Evolutionary conservation across 2,329 filamentous ascomycete species (phyloP), one percentile per base, ranked within the genome.

Genomic region (Tolypocladium capitatum): DNA sequence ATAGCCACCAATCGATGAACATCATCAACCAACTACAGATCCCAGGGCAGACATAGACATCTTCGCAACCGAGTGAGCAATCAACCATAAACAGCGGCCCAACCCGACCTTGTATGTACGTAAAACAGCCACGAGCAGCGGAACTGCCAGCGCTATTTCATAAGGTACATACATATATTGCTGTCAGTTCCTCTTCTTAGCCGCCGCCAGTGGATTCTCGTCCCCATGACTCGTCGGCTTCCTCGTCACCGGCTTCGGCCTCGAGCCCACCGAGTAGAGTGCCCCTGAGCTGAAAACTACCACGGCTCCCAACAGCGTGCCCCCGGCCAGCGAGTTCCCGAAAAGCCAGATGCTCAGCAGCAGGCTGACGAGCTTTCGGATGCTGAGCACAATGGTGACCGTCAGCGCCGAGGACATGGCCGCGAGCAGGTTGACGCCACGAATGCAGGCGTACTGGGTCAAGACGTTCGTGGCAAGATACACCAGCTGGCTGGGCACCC

Each of bases 331-430:
- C 35, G 76, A 68, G 62, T 98, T 96, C 5, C 91, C 92, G 67
- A 98, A 98, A 2, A 98, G 66, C 77, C 89, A 91, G 50, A 97
- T 94, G 57, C 90, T 96, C 49, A 97, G 65, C 52, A 97, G 70
- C 51, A 97, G 76, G 58, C 90, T 96, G 48, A 95, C 84, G 20
- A 98, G 72, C 67, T 98, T 98, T 56, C 92, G 79, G 51, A 98
- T 86, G 63, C 97, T 98, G 51, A 98, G 73, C 43, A 97, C 89
- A 57, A 98, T 94, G 1, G 91, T 96, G 24, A 98, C 92, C 0
- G 92, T 97, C 48, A 98, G 75, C 0, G 92, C 94, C 4, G 90
- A 91, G 4, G 87, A 87, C 47, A 83, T 84, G 1, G 91, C 86
- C 1, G 87, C 90, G 5, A 98, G 74, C n/a, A 95, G 76, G 56